A percentile compares a stretch with the other conserved stretches of the same genome.
Evolutionary conservation across 495 filamentous ascomycete genomes (phyloP).

Genomic region (Tuber indicum): DNA sequence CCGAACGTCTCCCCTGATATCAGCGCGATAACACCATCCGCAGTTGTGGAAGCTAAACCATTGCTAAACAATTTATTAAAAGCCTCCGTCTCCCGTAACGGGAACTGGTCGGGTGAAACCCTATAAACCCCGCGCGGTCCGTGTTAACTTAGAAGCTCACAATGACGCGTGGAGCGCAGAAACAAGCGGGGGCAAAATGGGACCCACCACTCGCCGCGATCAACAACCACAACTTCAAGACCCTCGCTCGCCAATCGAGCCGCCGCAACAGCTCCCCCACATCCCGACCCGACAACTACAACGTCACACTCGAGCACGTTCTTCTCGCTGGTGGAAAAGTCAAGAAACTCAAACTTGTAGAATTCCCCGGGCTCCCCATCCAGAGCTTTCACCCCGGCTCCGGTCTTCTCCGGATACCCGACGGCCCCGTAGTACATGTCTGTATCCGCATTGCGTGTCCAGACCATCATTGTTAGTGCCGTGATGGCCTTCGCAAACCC

Average conservation of each 20-base stretch:
- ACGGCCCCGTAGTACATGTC: slow-evolving; percentile 58
- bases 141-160: neutral
- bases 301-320: slow-evolving; percentile 66
- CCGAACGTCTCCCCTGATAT: slow-evolving; percentile 73
- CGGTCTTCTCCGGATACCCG: slow-evolving; percentile 55
- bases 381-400: slow-evolving; percentile 39
- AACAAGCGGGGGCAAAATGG: neutral
- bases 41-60: slow-evolving; percentile 50
- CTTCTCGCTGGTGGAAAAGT: slow-evolving; percentile 44
- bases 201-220: slow-evolving; percentile 64
- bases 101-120: slow-evolving; percentile 60
- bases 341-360: slow-evolving; percentile 49
- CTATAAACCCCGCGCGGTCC: neutral
- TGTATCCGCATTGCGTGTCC: slow-evolving; percentile 55
- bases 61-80: slow-evolving; percentile 59
- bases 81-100: slow-evolving; percentile 58
- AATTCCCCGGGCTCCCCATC: slow-evolving; percentile 12
- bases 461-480: slow-evolving; percentile 52
- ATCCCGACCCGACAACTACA: slow-evolving; percentile 79
- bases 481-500: slow-evolving; percentile 53
- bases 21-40: slow-evolving; percentile 58
- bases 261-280: slow-evolving; percentile 76
- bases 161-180: neutral
- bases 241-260: slow-evolving; percentile 72
- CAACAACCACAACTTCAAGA: slow-evolving; percentile 70